phyloP scores from a whole-genome alignment of 2,329 filamentous ascomycete genomes.

The Westerdykella ornata region DNA sequence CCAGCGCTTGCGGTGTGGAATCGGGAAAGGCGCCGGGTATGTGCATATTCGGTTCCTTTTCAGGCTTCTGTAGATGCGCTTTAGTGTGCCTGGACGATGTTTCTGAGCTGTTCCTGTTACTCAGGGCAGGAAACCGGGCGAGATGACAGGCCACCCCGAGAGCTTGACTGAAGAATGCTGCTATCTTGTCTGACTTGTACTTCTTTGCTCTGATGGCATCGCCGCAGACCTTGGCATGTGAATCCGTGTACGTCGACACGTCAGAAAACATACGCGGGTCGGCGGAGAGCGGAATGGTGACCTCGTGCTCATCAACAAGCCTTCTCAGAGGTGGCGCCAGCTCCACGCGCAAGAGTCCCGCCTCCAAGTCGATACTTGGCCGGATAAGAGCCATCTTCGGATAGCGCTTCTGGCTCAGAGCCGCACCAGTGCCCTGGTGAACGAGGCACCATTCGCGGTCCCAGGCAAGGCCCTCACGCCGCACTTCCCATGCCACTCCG shows the following conservation, averaged over 20 bases:
- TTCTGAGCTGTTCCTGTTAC: conserved; percentile 45
- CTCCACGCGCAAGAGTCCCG: conserved; percentile 58
- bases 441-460: conserved; percentile 96
- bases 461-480: conserved; percentile 79
- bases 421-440: conserved; percentile 75
- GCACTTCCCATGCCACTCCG: conserved; percentile 64
- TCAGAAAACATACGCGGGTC: conserved; percentile 54
- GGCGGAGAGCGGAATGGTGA: conserved; percentile 56
- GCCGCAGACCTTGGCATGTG: conserved; percentile 69
- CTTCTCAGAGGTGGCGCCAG: conserved; percentile 40
- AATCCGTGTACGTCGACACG: conserved; percentile 34
- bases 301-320: conserved; percentile 29
- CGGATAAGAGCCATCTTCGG: conserved; percentile 80
- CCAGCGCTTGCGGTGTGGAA: conserved; percentile 37
- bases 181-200: conserved; percentile 61
- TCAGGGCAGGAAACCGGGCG: conserved; percentile 68
- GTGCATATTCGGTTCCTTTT: conserved; percentile 17
- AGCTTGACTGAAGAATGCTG: conserved; percentile 67
- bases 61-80: conserved; percentile 54
- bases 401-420: conserved; percentile 81
- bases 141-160: conserved; percentile 76
- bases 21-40: conserved; percentile 53
- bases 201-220: conserved; percentile 65
- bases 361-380: conserved; percentile 64
- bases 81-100: conserved; percentile 63